phyloP scores from a whole-genome alignment of 164 flowering plant species.

The Annona cherimola region DNA sequence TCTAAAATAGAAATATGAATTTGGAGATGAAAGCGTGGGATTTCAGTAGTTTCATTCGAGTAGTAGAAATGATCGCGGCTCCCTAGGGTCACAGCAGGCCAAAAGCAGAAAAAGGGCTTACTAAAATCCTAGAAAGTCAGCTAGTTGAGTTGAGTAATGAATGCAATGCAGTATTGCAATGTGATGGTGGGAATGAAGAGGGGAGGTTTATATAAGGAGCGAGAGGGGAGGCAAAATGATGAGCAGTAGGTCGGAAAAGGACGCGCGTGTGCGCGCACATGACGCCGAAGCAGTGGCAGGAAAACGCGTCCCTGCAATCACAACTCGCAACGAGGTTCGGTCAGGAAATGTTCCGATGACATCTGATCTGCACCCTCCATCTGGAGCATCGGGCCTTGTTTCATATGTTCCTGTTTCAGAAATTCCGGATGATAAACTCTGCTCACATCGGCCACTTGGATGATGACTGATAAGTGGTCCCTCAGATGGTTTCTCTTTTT shows the following conservation, averaged over 20 bases:
- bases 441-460: too few relatives aligned
- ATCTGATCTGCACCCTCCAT: too few relatives aligned
- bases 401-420: too few relatives aligned
- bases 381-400: too few relatives aligned
- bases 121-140: neutral
- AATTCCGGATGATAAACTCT: too few relatives aligned
- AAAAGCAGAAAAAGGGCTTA: neutral
- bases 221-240: neutral
- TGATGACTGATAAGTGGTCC: too few relatives aligned
- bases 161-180: neutral
- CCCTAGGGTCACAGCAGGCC: conserved; percentile 1
- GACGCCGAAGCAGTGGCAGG: neutral
- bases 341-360: too few relatives aligned
- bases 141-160: too few relatives aligned
- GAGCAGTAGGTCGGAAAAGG: neutral
- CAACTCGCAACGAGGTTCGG: too few relatives aligned
- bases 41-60: neutral
- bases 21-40: neutral
- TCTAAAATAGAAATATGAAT: neutral
- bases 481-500: too few relatives aligned
- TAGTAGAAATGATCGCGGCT: neutral
- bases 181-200: neutral
- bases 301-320: too few relatives aligned
- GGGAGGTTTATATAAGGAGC: neutral
- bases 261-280: neutral